Evolutionary conservation across 2,329 filamentous ascomycete genomes (phyloP).

Genomic region (Trichoderma asperellum): DNA sequence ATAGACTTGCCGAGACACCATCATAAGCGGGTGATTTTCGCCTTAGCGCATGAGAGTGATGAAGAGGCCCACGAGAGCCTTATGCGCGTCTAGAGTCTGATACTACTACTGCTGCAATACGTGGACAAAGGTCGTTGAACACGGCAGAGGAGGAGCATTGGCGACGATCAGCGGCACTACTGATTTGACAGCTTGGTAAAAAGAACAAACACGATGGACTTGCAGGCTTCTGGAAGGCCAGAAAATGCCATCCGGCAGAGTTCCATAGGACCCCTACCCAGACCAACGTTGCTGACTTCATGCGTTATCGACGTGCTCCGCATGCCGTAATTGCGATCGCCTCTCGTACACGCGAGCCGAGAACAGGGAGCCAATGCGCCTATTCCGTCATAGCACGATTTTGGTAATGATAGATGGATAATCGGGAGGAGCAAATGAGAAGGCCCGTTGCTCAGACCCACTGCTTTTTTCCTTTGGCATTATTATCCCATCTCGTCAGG

Average conservation of each 20-base stretch:
- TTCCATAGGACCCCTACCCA: not conserved
- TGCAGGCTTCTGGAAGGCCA: conserved; percentile 17
- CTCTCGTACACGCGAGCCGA: not conserved
- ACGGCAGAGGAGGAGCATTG: not conserved
- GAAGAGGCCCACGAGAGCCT: not conserved
- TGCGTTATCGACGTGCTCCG: conserved; percentile 1
- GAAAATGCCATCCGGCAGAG: not conserved
- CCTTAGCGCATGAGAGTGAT: conserved; percentile 1
- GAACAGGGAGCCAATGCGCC: not conserved
- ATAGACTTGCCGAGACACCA: conserved; percentile 3
- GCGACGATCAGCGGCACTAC: conserved; percentile 9
- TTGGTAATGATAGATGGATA: not conserved
- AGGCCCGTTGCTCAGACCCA: not conserved
- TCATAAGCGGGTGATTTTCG: conserved; percentile 4
- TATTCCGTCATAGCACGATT: conserved; percentile 9
- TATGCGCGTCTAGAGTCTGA: not conserved
- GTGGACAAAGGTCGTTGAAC: not conserved
- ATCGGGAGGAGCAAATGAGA: not conserved
- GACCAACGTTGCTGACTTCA: not conserved
- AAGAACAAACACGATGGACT: not conserved
- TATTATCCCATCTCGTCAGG: not conserved
- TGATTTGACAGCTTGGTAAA: not conserved
- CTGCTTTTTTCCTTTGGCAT: not conserved
- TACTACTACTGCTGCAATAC: not conserved
- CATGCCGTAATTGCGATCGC: conserved; percentile 17